Base-by-base conservation (phyloP, 768 basidiomycete genomes). In the Pisolithus albus region DNA sequence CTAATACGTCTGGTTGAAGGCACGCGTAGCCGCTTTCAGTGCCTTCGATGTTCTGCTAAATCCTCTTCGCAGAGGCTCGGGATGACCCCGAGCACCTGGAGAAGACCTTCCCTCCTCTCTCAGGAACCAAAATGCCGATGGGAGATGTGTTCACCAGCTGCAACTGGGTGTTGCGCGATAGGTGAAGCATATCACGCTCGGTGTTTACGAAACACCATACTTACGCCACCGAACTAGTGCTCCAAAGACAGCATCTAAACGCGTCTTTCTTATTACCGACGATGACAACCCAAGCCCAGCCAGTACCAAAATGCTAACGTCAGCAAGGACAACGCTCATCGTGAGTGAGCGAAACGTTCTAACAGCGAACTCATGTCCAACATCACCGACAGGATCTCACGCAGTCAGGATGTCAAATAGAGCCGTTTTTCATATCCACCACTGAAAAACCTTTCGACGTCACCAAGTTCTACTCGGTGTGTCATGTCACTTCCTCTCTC, bases 251-350 rank as follows among this genome's bases (percentile, higher is more conserved):
- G 90, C 92, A 2, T 83, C 86, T n/a, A 94, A 95, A 63, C 84
- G 93, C 5, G 79, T 98, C 1, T 97, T 97, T 64, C 72, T 95
- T 37, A 88, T 99, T 40, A 98, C 96, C 0, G 87, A 98, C 62
- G 83, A 70, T 16, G 66, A 67, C 53, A 54, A 76, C 51, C 69
- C 78, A 5, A 77, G 78, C 10, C 64, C 73, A 5, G 75, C 72
- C n/a, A 80, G 70, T 59, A 73, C 75, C 41, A 83, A 86, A 48
- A 67, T 90, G 9, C 65, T 79, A 6, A 85, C 77, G 1, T 85
- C 86, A 1, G 85, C 88, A 11, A 75, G 78, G 52, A 89, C 85
- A 3, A 89, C 85, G 3, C 70, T 89, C 49, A 72, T 81, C 40
- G 86, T 86, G 59, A 55, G 79, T 70, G 15, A 30, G n/a, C 46